phyloP scores from a whole-genome alignment of 2,329 filamentous ascomycete genomes.

The Incumbomyces lentus region DNA sequence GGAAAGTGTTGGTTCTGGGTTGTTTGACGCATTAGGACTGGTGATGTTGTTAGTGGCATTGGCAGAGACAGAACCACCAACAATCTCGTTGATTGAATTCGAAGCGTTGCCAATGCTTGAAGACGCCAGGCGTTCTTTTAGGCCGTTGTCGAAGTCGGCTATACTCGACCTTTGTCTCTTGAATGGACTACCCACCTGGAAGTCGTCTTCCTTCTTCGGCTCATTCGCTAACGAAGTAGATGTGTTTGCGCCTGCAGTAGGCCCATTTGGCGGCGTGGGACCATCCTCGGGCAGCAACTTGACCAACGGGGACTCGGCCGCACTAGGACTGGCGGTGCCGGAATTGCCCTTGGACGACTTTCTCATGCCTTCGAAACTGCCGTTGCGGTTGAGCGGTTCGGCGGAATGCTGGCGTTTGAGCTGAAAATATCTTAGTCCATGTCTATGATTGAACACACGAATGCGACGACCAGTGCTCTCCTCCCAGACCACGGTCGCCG shows the following conservation, averaged over 20 bases:
- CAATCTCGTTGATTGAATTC: conserved; percentile 27
- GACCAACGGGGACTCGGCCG: conserved; percentile 29
- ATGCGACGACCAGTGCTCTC: not conserved
- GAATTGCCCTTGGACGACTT: conserved; percentile 29
- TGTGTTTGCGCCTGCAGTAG: conserved; percentile 11
- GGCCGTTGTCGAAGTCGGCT: conserved; percentile 31
- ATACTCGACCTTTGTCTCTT: conserved; percentile 39
- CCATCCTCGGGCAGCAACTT: conserved; percentile 20
- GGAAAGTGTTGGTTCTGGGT: conserved; percentile 18
- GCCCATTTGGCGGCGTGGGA: conserved; percentile 26
- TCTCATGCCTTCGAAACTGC: conserved; percentile 30
- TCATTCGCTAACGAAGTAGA: conserved; percentile 11
- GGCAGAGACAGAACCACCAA: conserved; percentile 12
- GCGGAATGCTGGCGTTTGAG: conserved; percentile 57
- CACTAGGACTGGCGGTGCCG: conserved; percentile 24
- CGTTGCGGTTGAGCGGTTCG: conserved; percentile 36
- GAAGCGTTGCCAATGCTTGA: conserved; percentile 24
- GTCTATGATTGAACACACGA: conserved; percentile 18
- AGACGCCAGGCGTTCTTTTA: conserved; percentile 31
- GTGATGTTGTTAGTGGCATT: conserved; percentile 1
- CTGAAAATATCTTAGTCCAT: conserved; percentile 29
- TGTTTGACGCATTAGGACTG: not conserved
- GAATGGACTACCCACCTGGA: conserved; percentile 34
- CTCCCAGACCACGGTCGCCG: not conserved
- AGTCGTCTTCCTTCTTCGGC: conserved; percentile 25